Percentiles rank a stretch among this genome's conserved stretches.
Evolutionary conservation across 1,284 basidiomycete genomes (phyloP).

Genomic region (Microstroma glucosiphilum): DNA sequence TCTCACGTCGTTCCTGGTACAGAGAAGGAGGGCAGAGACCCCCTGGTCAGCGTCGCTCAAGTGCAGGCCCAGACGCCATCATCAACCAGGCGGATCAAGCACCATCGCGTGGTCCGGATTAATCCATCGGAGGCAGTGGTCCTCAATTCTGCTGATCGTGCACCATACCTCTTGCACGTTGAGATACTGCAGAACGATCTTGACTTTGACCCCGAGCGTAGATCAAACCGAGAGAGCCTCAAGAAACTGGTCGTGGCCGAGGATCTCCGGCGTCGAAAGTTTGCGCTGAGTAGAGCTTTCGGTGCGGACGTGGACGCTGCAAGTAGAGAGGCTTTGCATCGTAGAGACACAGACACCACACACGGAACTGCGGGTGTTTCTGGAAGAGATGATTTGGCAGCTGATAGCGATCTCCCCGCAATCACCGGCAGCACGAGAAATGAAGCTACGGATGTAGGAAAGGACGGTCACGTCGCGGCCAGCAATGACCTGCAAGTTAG

Average conservation of each 20-base stretch:
- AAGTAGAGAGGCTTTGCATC: neutral
- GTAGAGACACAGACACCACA: neutral
- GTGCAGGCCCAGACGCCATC: neutral
- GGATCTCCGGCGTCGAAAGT: constrained; percentile 51
- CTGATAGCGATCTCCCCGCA: neutral
- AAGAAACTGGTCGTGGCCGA: constrained; percentile 76
- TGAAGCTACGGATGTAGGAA: neutral
- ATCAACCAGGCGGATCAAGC: constrained; percentile 46
- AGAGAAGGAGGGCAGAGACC: neutral
- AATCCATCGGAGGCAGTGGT: constrained; percentile 97
- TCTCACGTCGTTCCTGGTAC: constrained; percentile 54
- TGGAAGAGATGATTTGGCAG: neutral
- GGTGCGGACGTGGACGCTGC: neutral
- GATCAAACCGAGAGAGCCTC: constrained; percentile 73
- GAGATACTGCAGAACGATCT: constrained; percentile 87
- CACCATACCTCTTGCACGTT: constrained; percentile 85
- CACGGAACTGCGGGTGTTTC: neutral
- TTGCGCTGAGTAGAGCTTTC: constrained; percentile 6
- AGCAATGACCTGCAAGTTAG: neutral
- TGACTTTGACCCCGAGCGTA: constrained; percentile 79
- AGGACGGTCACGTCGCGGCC: neutral
- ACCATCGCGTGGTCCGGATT: constrained; percentile 93
- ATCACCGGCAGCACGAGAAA: neutral
- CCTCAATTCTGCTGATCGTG: constrained; percentile 92
- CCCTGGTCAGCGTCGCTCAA: neutral